Percentiles rank a stretch among this genome's conserved stretches.
These are phyloP conservation scores for Xerocomellus chrysenteron DNA, from an alignment of 768 basidiomycete genomes.

Conservation along the genomic window DNA sequence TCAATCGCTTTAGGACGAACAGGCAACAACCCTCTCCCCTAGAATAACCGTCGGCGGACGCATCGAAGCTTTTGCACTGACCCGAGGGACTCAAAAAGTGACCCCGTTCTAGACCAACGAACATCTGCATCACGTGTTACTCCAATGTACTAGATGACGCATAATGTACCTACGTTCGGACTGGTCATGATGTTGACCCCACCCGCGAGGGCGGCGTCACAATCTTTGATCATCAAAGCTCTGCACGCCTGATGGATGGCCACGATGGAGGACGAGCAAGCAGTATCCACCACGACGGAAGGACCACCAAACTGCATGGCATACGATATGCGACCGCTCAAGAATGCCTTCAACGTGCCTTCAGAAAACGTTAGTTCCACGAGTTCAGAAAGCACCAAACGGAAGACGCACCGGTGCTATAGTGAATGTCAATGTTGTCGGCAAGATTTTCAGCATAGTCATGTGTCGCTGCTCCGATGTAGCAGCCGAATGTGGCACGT, in stretches of 20 bases:
- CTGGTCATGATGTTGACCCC: constrained; percentile 72
- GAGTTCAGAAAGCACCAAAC: not conserved
- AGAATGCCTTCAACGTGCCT: constrained; percentile 66
- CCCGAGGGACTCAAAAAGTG: constrained; percentile 68
- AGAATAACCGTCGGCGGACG: constrained; percentile 70
- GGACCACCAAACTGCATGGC: constrained; percentile 68
- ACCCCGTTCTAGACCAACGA: constrained; percentile 62
- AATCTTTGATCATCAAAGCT: constrained; percentile 62
- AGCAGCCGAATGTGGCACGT: constrained; percentile 61
- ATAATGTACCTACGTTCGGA: constrained; percentile 55
- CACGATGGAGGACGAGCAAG: constrained; percentile 69
- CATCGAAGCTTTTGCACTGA: constrained; percentile 70
- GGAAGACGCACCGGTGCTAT: constrained; percentile 54
- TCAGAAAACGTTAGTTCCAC: not conserved
- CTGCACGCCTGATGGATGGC: constrained; percentile 71
- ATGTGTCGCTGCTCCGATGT: constrained; percentile 65
- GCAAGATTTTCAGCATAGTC: constrained; percentile 69
- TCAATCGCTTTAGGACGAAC: constrained; percentile 69
- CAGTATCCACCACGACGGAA: constrained; percentile 70
- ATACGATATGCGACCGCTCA: constrained; percentile 71
- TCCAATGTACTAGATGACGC: not conserved
- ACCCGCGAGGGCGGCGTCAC: constrained; percentile 66
- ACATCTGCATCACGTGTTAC: constrained; percentile 48
- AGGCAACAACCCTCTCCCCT: constrained; percentile 69
- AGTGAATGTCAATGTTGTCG: constrained; percentile 65